Percentiles rank a stretch among this genome's conserved stretches.
Conservation (phyloP, 176 grass and related monocot species). For the Carex kokanica region DNA sequence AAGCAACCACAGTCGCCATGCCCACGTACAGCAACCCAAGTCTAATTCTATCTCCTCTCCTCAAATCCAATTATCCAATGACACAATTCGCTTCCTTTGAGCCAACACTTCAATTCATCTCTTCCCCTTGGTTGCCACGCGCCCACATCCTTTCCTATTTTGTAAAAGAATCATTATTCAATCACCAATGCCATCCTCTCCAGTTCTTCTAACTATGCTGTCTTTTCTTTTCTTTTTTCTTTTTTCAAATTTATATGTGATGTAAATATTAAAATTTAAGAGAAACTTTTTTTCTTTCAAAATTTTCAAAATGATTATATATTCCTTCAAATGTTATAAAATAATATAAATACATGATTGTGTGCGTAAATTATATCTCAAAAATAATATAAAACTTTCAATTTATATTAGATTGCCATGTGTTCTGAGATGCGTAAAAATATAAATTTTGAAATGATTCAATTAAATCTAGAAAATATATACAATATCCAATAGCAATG, state of each 20-base stretch:
- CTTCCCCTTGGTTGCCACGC: conserved; percentile 9
- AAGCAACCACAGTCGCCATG: not conserved
- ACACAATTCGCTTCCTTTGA: not conserved
- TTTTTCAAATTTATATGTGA: not conserved
- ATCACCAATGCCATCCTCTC: not conserved
- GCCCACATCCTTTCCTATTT: not conserved
- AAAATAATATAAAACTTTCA: not conserved
- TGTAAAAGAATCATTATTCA: not conserved
- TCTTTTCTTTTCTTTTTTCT: not conserved
- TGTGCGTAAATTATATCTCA: not conserved
- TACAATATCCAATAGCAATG: no score
- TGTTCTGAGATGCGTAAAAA: no score
- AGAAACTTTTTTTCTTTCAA: not conserved
- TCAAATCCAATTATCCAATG: not conserved
- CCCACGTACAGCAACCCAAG: not conserved
- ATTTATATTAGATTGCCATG: not conserved
- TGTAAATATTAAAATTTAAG: not conserved
- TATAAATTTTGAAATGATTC: no score
- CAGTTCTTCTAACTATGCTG: not conserved
- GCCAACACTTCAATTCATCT: not conserved
- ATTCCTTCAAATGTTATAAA: not conserved
- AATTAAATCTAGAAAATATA: no score
- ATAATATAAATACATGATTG: not conserved
- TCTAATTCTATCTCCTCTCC: not conserved
- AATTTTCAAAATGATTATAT: not conserved